Base-by-base conservation (phyloP, 192 early-diverging fungal genomes). In the Phycomyces blakesleeanus region DNA sequence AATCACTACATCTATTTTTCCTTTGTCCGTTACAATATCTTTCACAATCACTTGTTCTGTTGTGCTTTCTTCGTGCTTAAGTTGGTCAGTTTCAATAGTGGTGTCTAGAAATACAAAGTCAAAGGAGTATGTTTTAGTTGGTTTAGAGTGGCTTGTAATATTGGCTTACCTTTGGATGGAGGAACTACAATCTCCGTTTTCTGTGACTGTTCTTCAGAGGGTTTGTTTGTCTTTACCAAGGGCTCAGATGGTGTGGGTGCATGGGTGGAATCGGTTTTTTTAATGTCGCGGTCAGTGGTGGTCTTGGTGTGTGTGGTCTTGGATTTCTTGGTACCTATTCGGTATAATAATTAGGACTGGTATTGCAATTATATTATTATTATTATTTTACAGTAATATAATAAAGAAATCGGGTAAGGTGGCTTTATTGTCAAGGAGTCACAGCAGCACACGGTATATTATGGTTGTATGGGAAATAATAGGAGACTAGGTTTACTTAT, bases 211-310 rank as follows among this genome's bases (percentile, higher is more conserved):
- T 47, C 44, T n/a, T 47, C 18, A 3, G 44, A n/a, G 3, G 12
- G 15, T 47, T 47, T 47, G 44, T 47, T 47, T 47, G 44, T 47
- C 44, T 47, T 47, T 47, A 18, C 18, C 44, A 47, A 47, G 44
- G 44, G 12, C 44, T 47, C 18, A 18, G 44, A 47, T 47, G 44
- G 18, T 6, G 44, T 47, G 44, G 15, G 12, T 18, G 44, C 12
- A 18, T n/a, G 44, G 44, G 44, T 47, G 44, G 44, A 18, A 47
- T 47, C 44, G 18, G 44, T 3, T 47, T 47, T 47, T 18, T 47
- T 47, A 47, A 47, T 47, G 18, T 47, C 44, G 18, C 44, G 18
- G 44, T 47, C 44, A 18, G 29, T 34, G 29, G 29, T 34, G 29
- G 29, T 34, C 29, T 34, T 34, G 2, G 29, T 34, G 29, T 34